Evolutionary conservation across 768 basidiomycete genomes (phyloP).

Genomic region (Phaffia tasmanica): DNA sequence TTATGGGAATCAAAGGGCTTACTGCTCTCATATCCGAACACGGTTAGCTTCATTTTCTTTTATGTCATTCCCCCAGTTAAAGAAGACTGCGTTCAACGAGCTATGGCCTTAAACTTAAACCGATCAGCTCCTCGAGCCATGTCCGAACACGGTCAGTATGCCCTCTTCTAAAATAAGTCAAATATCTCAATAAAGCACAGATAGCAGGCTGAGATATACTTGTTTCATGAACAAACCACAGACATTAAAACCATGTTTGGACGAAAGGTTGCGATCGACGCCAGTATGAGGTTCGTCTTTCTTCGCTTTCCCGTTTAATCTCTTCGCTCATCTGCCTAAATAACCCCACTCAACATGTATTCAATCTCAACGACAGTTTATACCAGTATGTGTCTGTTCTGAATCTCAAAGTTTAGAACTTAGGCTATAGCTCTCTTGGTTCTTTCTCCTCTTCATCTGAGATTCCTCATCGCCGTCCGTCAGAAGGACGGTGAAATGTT

Average conservation of each 20-base stretch:
- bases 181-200: too few species aligned
- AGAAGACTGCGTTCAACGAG: neutral
- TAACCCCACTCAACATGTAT: neutral
- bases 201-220: slow-evolving; percentile 25
- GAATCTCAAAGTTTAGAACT: neutral
- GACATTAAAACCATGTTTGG: slow-evolving; percentile 97
- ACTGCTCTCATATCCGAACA: slow-evolving; percentile 80
- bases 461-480: slow-evolving; percentile 94
- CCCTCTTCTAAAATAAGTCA: too few species aligned
- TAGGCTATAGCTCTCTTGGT: neutral
- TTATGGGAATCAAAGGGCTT: slow-evolving; percentile 44
- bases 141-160: slow-evolving; percentile 34
- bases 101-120: too few species aligned
- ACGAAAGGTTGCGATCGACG: slow-evolving; percentile 96
- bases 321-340: slow-evolving; percentile 44
- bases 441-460: slow-evolving; percentile 32
- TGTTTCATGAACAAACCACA: too few species aligned
- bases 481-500: slow-evolving; percentile 94
- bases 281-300: slow-evolving; percentile 40
- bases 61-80: neutral
- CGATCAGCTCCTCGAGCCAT: slow-evolving; percentile 60
- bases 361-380: slow-evolving; percentile 39
- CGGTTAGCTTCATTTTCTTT: slow-evolving; percentile 35
- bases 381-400: slow-evolving; percentile 42
- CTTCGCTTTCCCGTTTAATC: slow-evolving; percentile 39